phyloP scores from a whole-genome alignment of 805 yeast species.

The Yarrowia bubula region DNA sequence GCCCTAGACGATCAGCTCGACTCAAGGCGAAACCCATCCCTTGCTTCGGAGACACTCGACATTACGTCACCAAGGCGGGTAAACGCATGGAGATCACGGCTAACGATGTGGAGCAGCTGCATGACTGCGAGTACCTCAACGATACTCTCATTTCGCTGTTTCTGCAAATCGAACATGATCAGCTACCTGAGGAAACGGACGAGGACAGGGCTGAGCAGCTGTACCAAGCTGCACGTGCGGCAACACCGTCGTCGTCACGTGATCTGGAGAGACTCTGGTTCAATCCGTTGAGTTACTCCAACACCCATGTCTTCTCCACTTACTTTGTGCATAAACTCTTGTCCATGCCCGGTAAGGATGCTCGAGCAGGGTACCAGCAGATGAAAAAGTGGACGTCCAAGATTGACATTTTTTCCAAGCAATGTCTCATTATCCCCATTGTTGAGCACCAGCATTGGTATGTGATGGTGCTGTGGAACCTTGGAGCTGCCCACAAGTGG shows the following conservation, averaged over 20 bases:
- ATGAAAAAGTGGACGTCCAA: conserved; percentile 71
- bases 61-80: conserved; percentile 41
- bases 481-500: conserved; percentile 34
- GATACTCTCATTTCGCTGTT: conserved; percentile 87
- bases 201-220: conserved; percentile 35
- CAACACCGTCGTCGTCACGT: neutral
- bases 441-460: conserved; percentile 86
- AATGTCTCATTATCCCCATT: conserved; percentile 72
- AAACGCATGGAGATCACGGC: conserved; percentile 56
- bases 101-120: conserved; percentile 74
- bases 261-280: neutral
- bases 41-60: neutral
- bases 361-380: conserved; percentile 38
- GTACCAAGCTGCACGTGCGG: conserved; percentile 29
- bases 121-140: conserved; percentile 83
- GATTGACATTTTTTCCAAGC: conserved; percentile 57
- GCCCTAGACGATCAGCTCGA: neutral
- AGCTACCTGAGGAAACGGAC: conserved; percentile 38
- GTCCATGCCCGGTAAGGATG: neutral
- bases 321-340: conserved; percentile 74
- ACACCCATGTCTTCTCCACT: conserved; percentile 67
- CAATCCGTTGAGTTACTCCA: conserved; percentile 34
- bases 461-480: conserved; percentile 65
- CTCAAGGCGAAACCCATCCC: neutral
- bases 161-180: conserved; percentile 42